Evolutionary conservation across 1,284 basidiomycete species (phyloP).

Genomic region (Coniferiporia weirii): DNA sequence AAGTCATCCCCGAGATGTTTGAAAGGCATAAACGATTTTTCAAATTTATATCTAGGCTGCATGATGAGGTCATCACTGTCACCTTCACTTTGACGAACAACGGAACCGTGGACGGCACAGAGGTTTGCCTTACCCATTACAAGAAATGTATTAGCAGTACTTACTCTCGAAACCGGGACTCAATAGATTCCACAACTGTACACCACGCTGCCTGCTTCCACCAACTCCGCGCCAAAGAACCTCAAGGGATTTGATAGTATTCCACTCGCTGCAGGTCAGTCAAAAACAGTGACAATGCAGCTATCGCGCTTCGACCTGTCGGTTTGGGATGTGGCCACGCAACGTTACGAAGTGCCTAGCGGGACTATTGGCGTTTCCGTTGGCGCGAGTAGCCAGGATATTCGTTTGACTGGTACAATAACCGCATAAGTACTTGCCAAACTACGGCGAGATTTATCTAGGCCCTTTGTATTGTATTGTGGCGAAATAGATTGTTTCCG

Average conservation of each 20-base stretch:
- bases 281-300: slow-evolving; percentile 42
- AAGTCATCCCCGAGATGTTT: not conserved
- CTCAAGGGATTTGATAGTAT: slow-evolving; percentile 65
- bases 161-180: slow-evolving; percentile 8
- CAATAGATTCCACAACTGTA: slow-evolving; percentile 61
- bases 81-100: slow-evolving; percentile 33
- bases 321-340: slow-evolving; percentile 49
- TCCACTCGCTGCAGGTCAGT: slow-evolving; percentile 43
- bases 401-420: slow-evolving; percentile 29
- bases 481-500: too few species aligned
- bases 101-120: slow-evolving; percentile 30
- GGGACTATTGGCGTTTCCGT: slow-evolving; percentile 42
- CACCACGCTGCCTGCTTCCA: slow-evolving; percentile 49
- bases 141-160: not conserved
- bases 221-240: slow-evolving; percentile 55
- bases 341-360: slow-evolving; percentile 42
- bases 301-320: slow-evolving; percentile 62
- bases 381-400: slow-evolving; percentile 51
- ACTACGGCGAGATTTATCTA: not conserved
- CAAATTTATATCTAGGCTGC: slow-evolving; percentile 24
- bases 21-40: not conserved
- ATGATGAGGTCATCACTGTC: slow-evolving; percentile 29
- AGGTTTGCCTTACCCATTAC: slow-evolving; percentile 22
- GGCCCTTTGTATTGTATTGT: too few species aligned
- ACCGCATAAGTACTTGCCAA: slow-evolving; percentile 1